Percentiles rank a stretch among this genome's conserved stretches.
Evolutionary conservation across 805 yeast species (phyloP).

Genomic region (Lachancea fermentati): DNA sequence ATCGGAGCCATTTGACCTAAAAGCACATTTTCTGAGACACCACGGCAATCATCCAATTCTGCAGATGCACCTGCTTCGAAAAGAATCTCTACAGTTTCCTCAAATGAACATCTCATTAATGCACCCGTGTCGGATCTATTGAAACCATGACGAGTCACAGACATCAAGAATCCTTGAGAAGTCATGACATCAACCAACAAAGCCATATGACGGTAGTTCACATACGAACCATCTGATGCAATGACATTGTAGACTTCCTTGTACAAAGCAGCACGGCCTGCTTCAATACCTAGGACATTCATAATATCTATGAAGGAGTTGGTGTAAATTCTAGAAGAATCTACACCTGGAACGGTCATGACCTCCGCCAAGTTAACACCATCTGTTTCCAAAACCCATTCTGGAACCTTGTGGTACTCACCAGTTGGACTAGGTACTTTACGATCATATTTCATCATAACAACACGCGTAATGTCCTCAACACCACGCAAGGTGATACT

Average conservation of each 20-base stretch:
- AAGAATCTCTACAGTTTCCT: conserved; percentile 96
- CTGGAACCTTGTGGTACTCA: conserved; percentile 82
- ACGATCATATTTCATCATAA: conserved; percentile 78
- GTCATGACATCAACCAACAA: conserved; percentile 97
- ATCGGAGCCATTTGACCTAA: conserved; percentile 98
- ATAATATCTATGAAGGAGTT: conserved; percentile 94
- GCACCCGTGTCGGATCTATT: conserved; percentile 99
- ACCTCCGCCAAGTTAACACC: conserved; percentile 96
- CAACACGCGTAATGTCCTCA: conserved; percentile 76
- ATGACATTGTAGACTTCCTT: conserved; percentile 94
- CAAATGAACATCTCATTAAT: conserved; percentile 97
- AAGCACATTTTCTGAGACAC: conserved; percentile 96
- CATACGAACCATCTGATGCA: conserved; percentile 99
- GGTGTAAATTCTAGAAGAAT: conserved; percentile 82
- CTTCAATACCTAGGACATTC: conserved; percentile 96
- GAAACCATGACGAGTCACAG: conserved; percentile 99
- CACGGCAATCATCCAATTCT: conserved; percentile 95
- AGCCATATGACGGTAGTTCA: conserved; percentile 97
- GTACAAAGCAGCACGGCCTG: conserved; percentile 90
- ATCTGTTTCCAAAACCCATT: conserved; percentile 98
- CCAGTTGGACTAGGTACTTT: conserved; percentile 74
- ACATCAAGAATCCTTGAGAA: conserved; percentile 95
- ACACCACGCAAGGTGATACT: conserved; percentile 94
- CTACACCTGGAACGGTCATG: conserved; percentile 92
- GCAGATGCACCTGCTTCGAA: conserved; percentile 98